Evolutionary conservation across 495 filamentous ascomycete species (phyloP), one percentile per base, ranked within the genome.

Genomic region (Talaromyces wortmannii): DNA sequence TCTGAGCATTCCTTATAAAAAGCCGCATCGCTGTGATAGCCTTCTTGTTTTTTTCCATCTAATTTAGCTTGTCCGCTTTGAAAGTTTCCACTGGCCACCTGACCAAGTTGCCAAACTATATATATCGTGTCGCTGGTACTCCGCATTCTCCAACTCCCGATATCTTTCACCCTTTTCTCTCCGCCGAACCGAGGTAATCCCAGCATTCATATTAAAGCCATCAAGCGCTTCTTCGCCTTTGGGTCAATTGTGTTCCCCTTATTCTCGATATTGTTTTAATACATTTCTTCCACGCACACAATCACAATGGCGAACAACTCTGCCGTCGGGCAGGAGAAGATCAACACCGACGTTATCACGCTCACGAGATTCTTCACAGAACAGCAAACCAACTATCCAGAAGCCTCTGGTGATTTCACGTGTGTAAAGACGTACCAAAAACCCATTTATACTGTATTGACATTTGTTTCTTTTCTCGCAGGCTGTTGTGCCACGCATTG

Each of bases 371-470:
- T 91, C 80, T 81, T 98, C 48, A 97, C 91, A 29, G 94, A 98
- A 78, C 89, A 96, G 70, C 94, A 98, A 73, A 73, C 78, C 53
- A 95, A 96, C 68, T 85, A 95, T 71, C 90, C 87, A 58, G 91
- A 97, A 62, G 94, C 94, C 31, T 97, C 92, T 5, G 94, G 94
- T 70, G 94, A 98, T 76, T 98, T 98, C 78, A 98, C 94, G 88
- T 95, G 76, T 45, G 87, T 73, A 7, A 11, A 40, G 13, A 32
- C 30, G 42, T 30, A 0, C 31, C 10, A 18, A 7, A 6, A 16
- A 10, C 17, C 11, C 16, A n/a, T 17, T 18, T 13, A 18, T 52
- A 16, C 30, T 42, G 36, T 15, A 15, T 5, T 53, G 33, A n/a
- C 23, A 11, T 15, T 23, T 23, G 1, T 23, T 23, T 23, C 4